These are phyloP conservation scores for Scenedesmus sp. DNA, from an alignment of 163 green algal species.

Conservation along the genomic window DNA sequence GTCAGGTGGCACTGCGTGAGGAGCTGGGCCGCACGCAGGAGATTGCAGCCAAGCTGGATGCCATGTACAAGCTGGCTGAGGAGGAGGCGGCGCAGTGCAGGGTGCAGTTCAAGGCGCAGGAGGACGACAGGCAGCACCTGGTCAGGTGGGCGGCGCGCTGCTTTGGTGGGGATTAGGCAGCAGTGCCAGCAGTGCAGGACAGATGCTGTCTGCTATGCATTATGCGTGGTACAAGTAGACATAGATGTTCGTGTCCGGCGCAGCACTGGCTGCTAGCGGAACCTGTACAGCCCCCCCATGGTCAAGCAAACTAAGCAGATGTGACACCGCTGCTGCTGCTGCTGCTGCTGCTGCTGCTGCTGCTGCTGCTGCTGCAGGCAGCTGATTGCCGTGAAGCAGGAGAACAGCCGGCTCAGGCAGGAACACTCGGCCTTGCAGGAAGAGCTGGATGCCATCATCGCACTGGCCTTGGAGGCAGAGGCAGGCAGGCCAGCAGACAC, in stretches of 20 bases:
- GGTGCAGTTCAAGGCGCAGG: constrained; percentile 50
- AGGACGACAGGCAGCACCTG: constrained; percentile 51
- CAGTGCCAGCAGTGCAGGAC: neutral
- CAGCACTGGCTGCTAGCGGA: no score
- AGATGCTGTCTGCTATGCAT: neutral
- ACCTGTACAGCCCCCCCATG: no score
- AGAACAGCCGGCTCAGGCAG: constrained; percentile 5
- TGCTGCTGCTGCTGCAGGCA: constrained; percentile 33
- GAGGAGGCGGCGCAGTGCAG: constrained; percentile 34
- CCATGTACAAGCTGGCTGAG: constrained; percentile 47
- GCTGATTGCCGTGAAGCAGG: constrained; percentile 29
- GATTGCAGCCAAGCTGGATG: constrained; percentile 53
- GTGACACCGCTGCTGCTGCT: neutral
- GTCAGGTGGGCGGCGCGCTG: constrained; percentile 21
- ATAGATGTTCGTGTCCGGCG: no score
- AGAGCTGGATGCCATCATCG: constrained; percentile 45
- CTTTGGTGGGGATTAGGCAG: neutral
- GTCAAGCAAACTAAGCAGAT: no score
- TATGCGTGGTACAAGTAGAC: neutral
- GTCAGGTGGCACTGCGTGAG: constrained; percentile 38
- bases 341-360: neutral
- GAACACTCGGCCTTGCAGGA: constrained; percentile 21
- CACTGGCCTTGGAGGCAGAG: constrained; percentile 15
- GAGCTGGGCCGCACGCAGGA: constrained; percentile 43
- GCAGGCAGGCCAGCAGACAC: neutral